Percentiles rank a stretch among this genome's conserved stretches.
Conservation (phyloP, 495 filamentous ascomycete species). For the Cercophora samala region DNA sequence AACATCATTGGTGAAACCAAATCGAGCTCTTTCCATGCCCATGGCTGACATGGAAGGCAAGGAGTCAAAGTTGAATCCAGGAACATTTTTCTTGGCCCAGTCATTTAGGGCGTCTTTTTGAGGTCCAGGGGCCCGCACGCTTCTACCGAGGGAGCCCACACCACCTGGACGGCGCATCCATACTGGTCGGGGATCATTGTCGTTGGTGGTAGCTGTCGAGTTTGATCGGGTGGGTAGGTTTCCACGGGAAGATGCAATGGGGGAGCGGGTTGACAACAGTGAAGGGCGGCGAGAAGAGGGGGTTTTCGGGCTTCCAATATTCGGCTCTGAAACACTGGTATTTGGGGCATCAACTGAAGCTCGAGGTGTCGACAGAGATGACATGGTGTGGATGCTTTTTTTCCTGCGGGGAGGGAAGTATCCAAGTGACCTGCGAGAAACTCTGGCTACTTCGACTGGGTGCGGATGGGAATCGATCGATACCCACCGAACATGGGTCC, state of each 20-base stretch:
- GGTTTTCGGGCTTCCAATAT: slow-evolving; percentile 33
- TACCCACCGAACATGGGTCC: slow-evolving; percentile 87
- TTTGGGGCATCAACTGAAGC: slow-evolving; percentile 60
- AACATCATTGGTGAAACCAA: slow-evolving; percentile 42
- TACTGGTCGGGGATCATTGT: slow-evolving; percentile 36
- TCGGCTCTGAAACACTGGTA: slow-evolving; percentile 31
- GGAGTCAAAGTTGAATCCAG: slow-evolving; percentile 60
- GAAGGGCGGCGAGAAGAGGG: slow-evolving; percentile 41
- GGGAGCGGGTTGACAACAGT: slow-evolving; percentile 31
- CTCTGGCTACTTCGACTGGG: slow-evolving; percentile 80
- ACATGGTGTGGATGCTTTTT: slow-evolving; percentile 60
- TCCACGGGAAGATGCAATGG: slow-evolving; percentile 16
- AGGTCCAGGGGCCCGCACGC: slow-evolving; percentile 70
- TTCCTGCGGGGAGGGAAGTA: slow-evolving; percentile 89
- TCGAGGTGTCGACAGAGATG: slow-evolving; percentile 58
- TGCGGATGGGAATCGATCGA: slow-evolving; percentile 63
- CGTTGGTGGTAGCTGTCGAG: slow-evolving; percentile 32
- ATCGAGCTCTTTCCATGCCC: slow-evolving; percentile 47
- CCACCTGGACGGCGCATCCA: slow-evolving; percentile 77
- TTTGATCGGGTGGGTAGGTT: slow-evolving; percentile 23
- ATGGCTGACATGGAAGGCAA: slow-evolving; percentile 53
- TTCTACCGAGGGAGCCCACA: slow-evolving; percentile 72
- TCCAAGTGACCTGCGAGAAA: slow-evolving; percentile 75
- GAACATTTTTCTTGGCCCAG: slow-evolving; percentile 73
- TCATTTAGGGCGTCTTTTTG: slow-evolving; percentile 76